phyloP scores from a whole-genome alignment of 805 yeast genomes.

The Candida tibetensis region DNA sequence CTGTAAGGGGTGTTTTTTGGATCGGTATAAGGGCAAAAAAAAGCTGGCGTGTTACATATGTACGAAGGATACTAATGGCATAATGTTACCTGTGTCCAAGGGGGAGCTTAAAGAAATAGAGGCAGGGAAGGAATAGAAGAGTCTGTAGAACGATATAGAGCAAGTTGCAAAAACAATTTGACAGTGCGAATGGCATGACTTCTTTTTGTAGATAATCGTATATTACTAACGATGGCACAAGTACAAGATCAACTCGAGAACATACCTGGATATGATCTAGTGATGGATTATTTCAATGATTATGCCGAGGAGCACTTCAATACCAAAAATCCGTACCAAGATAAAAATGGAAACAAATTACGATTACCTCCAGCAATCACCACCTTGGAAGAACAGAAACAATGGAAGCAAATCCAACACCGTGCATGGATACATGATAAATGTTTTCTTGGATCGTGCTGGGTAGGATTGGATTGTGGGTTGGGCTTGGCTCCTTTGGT shows the following conservation, averaged over 20 bases:
- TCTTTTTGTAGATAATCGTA: too few relatives aligned
- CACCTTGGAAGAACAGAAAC: conserved; percentile 55
- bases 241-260: conserved; percentile 16
- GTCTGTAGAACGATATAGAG: not conserved
- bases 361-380: conserved; percentile 57
- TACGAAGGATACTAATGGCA: conserved; percentile 57
- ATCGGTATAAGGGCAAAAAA: conserved; percentile 37
- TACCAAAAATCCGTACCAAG: conserved; percentile 64
- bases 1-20: conserved; percentile 60
- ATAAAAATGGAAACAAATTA: conserved; percentile 57
- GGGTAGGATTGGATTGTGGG: conserved; percentile 64
- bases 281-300: conserved; percentile 59
- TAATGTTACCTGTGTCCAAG: conserved; percentile 51
- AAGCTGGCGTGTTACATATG: conserved; percentile 55
- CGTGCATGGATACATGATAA: conserved; percentile 87
- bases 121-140: not conserved
- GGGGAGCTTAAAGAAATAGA: conserved; percentile 5
- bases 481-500: conserved; percentile 76
- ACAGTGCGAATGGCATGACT: too few relatives aligned
- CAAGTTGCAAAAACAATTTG: not conserved
- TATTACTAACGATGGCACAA: conserved; percentile 9
- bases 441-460: conserved; percentile 75
- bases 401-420: conserved; percentile 71
- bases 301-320: conserved; percentile 64
- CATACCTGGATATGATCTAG: conserved; percentile 58